Evolutionary conservation across 1,284 basidiomycete species (phyloP).

Genomic region (Inonotus obliquus): DNA sequence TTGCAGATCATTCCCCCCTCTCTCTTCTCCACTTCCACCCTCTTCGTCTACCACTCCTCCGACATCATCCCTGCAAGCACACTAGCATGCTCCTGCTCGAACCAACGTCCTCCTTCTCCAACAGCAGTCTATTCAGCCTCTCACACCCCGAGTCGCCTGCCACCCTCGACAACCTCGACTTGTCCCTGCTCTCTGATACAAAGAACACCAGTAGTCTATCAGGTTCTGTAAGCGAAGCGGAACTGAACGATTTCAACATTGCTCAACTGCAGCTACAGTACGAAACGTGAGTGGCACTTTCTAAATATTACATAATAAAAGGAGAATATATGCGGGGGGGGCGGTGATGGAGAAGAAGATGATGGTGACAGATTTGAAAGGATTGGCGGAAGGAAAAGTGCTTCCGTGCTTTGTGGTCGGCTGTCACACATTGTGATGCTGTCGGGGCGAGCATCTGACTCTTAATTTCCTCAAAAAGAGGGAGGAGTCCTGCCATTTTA

Average conservation of each 20-base stretch:
- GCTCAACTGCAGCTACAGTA: constrained; percentile 14
- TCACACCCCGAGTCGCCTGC: neutral
- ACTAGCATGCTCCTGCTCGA: constrained; percentile 5
- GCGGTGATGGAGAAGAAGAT: neutral
- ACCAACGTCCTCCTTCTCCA: neutral
- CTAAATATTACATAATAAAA: neutral
- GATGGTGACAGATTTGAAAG: neutral
- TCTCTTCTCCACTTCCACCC: neutral
- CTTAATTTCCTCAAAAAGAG: neutral
- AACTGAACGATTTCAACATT: constrained; percentile 16
- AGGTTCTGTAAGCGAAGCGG: neutral
- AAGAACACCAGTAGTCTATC: neutral
- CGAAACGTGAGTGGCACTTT: constrained; percentile 8
- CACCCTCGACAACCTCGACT: neutral
- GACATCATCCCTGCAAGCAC: neutral
- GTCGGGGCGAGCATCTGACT: neutral
- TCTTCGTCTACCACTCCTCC: neutral
- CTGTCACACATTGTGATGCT: neutral
- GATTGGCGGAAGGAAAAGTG: neutral
- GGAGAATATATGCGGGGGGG: neutral
- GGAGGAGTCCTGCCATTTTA: neutral
- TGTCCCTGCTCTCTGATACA: neutral
- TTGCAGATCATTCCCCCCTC: neutral
- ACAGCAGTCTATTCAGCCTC: neutral
- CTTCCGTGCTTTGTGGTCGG: neutral